Evolutionary conservation across 179 eudicot species (phyloP).

Genomic region (Spinacia oleracea): DNA sequence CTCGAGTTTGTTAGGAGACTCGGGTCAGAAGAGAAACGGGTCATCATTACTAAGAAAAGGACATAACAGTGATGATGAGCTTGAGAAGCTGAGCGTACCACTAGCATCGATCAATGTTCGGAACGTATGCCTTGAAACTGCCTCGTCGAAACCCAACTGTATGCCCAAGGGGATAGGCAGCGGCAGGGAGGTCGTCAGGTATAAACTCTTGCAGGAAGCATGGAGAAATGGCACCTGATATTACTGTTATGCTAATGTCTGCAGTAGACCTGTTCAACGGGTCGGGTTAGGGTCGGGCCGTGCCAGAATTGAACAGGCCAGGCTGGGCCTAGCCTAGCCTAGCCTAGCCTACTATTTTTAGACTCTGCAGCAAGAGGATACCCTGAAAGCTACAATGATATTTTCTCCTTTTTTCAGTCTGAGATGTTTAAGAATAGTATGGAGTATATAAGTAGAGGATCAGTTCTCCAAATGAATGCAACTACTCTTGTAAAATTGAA

Average conservation of each 20-base stretch:
- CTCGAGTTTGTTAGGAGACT: slow-evolving; percentile 52
- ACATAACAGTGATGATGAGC: slow-evolving; percentile 89
- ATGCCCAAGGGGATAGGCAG: slow-evolving; percentile 57
- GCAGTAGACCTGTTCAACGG: too few relatives aligned
- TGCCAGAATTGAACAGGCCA: too few relatives aligned
- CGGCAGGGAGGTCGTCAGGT: slow-evolving; percentile 61
- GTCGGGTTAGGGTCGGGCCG: too few relatives aligned
- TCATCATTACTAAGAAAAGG: slow-evolving; percentile 70
- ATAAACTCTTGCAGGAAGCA: slow-evolving; percentile 70
- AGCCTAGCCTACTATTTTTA: too few relatives aligned
- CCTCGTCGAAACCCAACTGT: slow-evolving; percentile 49
- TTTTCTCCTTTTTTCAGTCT: too few relatives aligned
- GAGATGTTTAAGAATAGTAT: too few relatives aligned
- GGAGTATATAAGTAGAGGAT: neutral
- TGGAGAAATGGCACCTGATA: slow-evolving; percentile 66
- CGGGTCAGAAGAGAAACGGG: slow-evolving; percentile 47
- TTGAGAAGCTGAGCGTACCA: slow-evolving; percentile 71
- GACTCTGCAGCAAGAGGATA: too few relatives aligned
- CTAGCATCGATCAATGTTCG: slow-evolving; percentile 53
- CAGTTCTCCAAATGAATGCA: neutral
- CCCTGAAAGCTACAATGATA: too few relatives aligned
- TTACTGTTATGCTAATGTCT: too few relatives aligned
- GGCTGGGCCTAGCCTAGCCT: too few relatives aligned
- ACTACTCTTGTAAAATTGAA: neutral
- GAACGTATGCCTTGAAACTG: slow-evolving; percentile 41